phyloP scores from a whole-genome alignment of 169 alveolate species.

The Cryptosporidium muris region DNA sequence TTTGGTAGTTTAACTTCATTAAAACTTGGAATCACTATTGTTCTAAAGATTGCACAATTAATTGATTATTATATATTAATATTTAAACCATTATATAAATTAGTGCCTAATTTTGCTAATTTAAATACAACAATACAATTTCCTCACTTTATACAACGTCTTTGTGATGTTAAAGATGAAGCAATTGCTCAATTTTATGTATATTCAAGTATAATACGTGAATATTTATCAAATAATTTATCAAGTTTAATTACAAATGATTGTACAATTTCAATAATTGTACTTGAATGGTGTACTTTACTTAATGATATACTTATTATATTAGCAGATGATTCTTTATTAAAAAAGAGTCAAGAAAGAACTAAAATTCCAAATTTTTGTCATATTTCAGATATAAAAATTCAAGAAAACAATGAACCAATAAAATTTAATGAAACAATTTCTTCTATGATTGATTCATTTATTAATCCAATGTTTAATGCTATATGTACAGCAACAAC shows the following conservation, averaged over 20 bases:
- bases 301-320: conserved; percentile 48
- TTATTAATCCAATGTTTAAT: conserved; percentile 59
- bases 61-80: conserved; percentile 24
- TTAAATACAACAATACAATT: background rate
- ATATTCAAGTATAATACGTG: conserved; percentile 39
- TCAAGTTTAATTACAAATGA: conserved; percentile 24
- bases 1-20: conserved; percentile 51
- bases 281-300: conserved; percentile 56
- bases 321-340: conserved; percentile 8
- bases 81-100: conserved; percentile 26
- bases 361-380: background rate
- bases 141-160: conserved; percentile 41
- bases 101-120: conserved; percentile 2
- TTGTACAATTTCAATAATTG: conserved; percentile 45
- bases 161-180: conserved; percentile 63
- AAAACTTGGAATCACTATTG: conserved; percentile 60
- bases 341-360: background rate
- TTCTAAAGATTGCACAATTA: conserved; percentile 52
- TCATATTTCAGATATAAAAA: background rate
- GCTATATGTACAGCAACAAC: conserved; percentile 33
- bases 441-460: conserved; percentile 53
- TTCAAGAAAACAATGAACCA: background rate
- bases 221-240: conserved; percentile 21
- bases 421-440: conserved; percentile 1
- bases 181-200: conserved; percentile 68